phyloP scores from a whole-genome alignment of 352 stramenopile genomes.

The Phytophthora brassicae region DNA sequence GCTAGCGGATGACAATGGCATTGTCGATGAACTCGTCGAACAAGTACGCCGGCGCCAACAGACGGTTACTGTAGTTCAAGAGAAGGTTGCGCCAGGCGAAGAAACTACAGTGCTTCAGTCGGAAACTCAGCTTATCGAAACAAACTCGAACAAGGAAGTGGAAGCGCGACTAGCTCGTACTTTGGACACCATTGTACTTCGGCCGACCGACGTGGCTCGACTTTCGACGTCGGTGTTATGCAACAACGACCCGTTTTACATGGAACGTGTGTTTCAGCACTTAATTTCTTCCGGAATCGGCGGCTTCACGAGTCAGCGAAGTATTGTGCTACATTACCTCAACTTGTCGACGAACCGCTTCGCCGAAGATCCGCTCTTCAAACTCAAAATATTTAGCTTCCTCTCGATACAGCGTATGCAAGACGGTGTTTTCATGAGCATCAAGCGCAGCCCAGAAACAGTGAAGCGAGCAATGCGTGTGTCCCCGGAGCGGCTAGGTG shows the following conservation, averaged over 20 bases:
- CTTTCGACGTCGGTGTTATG: constrained; percentile 18
- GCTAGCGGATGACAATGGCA: not conserved
- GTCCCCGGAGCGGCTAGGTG: constrained; percentile 9
- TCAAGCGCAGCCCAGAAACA: constrained; percentile 16
- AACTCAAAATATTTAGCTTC: constrained; percentile 29
- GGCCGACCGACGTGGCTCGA: constrained; percentile 3
- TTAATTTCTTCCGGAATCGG: constrained; percentile 24
- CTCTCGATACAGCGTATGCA: constrained; percentile 17
- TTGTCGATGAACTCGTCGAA: not conserved
- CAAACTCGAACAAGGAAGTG: not conserved
- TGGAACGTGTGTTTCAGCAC: constrained; percentile 26
- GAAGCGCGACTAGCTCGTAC: constrained; percentile 10
- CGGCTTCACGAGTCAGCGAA: constrained; percentile 10
- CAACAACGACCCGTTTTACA: constrained; percentile 15
- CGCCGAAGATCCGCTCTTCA: too few species aligned
- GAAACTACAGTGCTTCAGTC: constrained; percentile 1
- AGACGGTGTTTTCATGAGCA: constrained; percentile 19
- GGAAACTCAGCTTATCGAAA: constrained; percentile 27
- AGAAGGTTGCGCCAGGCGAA: not conserved
- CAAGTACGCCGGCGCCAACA: constrained; percentile 5
- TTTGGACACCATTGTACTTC: not conserved
- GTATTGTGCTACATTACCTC: constrained; percentile 31
- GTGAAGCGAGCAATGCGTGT: constrained; percentile 9
- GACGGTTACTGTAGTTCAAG: not conserved
- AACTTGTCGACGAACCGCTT: constrained; percentile 24